Percentiles rank a stretch among this genome's conserved stretches.
phyloP scores from a whole-genome alignment of 73 alveolate genomes.

The Breviolum minutum region DNA sequence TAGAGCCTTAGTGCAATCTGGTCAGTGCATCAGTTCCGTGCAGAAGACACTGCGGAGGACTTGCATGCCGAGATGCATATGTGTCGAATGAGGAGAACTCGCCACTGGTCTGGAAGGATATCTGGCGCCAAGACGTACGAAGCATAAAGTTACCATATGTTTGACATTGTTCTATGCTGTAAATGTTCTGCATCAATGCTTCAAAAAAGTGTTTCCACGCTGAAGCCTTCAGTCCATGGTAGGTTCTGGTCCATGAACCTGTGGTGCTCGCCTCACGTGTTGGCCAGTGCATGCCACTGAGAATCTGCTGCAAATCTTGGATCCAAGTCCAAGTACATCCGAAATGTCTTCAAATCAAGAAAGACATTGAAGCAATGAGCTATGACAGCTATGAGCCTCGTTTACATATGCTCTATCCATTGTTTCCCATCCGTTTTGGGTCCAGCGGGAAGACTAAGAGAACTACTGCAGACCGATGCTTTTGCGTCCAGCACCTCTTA shows the following conservation, averaged over 20 bases:
- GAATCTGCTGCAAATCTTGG: background rate
- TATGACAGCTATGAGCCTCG: background rate
- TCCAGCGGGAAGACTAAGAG: background rate
- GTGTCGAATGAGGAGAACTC: constrained; percentile 80
- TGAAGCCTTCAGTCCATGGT: constrained; percentile 71
- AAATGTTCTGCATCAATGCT: too few species aligned
- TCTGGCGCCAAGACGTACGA: background rate
- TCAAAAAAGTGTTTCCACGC: background rate
- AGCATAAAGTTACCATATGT: too few species aligned
- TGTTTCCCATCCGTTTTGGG: background rate
- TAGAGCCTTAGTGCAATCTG: background rate
- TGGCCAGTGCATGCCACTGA: background rate
- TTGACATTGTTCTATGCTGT: too few species aligned
- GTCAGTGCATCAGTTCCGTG: background rate
- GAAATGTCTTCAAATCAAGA: background rate
- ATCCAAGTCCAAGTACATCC: background rate
- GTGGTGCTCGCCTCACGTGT: background rate
- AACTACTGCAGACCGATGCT: constrained; percentile 2
- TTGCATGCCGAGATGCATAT: constrained; percentile 21
- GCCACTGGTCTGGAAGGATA: constrained; percentile 63
- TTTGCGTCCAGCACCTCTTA: constrained; percentile 65
- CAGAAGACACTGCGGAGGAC: background rate
- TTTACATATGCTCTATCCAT: background rate
- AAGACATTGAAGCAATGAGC: background rate
- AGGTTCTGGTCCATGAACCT: constrained; percentile 76